Evolutionary conservation across 441 rosid genomes (phyloP).

Genomic region (Euphorbia celastroides): DNA sequence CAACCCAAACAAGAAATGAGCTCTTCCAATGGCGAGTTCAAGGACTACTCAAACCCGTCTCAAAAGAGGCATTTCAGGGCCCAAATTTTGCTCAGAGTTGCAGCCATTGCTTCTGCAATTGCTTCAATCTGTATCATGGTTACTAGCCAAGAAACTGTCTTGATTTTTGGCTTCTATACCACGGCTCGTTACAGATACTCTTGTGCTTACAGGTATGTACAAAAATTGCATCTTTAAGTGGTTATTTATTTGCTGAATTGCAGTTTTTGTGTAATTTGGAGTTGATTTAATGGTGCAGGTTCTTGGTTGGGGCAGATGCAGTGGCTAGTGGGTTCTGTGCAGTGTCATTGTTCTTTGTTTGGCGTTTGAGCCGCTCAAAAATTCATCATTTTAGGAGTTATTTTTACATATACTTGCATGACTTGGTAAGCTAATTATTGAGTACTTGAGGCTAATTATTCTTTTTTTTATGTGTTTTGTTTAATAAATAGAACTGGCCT

Average conservation of each 20-base stretch:
- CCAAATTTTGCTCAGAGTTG: constrained; percentile 32
- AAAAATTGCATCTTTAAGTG: not conserved
- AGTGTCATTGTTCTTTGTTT: constrained; percentile 35
- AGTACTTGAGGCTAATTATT: not conserved
- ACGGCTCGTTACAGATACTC: constrained; percentile 34
- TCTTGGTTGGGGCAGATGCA: constrained; percentile 37
- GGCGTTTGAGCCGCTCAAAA: constrained; percentile 21
- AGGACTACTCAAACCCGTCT: not conserved
- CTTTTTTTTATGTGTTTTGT: not conserved
- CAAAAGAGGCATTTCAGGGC: constrained; percentile 22
- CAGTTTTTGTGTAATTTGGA: not conserved
- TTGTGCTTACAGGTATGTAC: constrained; percentile 38
- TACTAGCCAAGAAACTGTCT: constrained; percentile 26
- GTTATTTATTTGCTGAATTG: not conserved
- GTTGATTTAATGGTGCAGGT: constrained; percentile 29
- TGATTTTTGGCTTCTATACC: constrained; percentile 23
- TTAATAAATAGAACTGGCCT: not conserved
- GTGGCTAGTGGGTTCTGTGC: constrained; percentile 32
- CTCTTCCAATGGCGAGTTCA: not conserved
- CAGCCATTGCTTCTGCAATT: constrained; percentile 36
- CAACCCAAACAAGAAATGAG: constrained; percentile 5
- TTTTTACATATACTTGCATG: constrained; percentile 41
- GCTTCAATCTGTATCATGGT: constrained; percentile 36
- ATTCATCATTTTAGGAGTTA: constrained; percentile 14
- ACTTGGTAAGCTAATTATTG: constrained; percentile 32